Base-by-base conservation (phyloP, 495 filamentous ascomycete genomes). In the Evernia prunastri region DNA sequence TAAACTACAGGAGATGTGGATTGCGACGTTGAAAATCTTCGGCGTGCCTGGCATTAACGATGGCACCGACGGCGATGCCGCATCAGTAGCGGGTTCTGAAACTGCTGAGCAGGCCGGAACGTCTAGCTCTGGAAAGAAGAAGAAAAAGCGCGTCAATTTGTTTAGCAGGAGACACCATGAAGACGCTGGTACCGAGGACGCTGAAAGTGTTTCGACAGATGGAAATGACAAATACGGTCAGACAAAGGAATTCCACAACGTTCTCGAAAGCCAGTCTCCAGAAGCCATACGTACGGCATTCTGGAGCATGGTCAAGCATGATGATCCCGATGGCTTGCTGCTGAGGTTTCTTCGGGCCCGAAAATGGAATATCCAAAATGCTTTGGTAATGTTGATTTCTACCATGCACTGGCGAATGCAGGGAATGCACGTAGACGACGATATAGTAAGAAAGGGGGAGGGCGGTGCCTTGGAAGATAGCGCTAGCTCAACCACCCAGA, bases 271-370 rank as follows among this genome's bases (percentile, higher is more conserved):
- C 47, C 81, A 89, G 67, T 77, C 85, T 5, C 91, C 93, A 4
- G 90, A 92, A 67, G 81, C 88, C 58, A 82, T 98, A 66, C 84
- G 94, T 35, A 78, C 81, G 3, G 86, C 91, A 4, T 91, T 97
- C 75, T 98, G 94, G 94, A 83, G 79, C 63, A 96, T 98, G 94
- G 85, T 93, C 40, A 97, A 97, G 78, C 88, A 91, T 68, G 95
- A 98, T 72, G 82, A 97, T 73, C 94, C 94, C 3, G 94, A 98
- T 73, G 87, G 83, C 11, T 80, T 98, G 33, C 79, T 96, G 17
- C 78, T 98, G 60, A 86, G 94, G 35, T 98, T 97, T 76, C 78
- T 98, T 62, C 83, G 94, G 47, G 94, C 94, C 12, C 83, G 94
- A 42, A 98, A 97, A 75, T 98, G 94, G 94, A 89, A 98, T 72